Percentiles rank a stretch among this genome's conserved stretches.
Conservation (phyloP, 345 rosid species). For the Erodium maritimum region DNA sequence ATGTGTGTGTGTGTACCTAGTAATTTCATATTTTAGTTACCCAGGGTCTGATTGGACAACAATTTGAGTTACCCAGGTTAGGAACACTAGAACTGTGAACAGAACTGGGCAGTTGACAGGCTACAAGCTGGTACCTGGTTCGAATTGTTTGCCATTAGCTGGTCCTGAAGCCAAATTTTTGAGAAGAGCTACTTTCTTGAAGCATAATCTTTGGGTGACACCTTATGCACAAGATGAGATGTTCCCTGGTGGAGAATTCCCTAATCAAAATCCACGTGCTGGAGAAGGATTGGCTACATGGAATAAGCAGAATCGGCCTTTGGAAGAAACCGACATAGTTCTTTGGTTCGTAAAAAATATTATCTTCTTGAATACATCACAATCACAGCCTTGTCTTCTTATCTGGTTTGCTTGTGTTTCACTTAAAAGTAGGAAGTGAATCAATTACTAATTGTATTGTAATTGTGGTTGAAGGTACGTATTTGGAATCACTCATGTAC, state of each 20-base stretch:
- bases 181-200: slow-evolving; percentile 77
- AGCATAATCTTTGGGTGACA: slow-evolving; percentile 85
- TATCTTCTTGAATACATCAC: neutral
- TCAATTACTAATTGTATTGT: slow-evolving; percentile 1
- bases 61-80: slow-evolving; percentile 39
- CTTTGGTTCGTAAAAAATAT: slow-evolving; percentile 44
- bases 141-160: slow-evolving; percentile 81
- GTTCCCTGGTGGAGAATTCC: slow-evolving; percentile 91
- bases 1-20: too few relatives aligned
- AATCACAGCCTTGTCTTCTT: too few relatives aligned
- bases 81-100: slow-evolving; percentile 82
- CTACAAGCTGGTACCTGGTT: slow-evolving; percentile 74
- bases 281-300: slow-evolving; percentile 82
- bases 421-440: too few relatives aligned
- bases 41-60: neutral
- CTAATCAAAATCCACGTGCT: slow-evolving; percentile 83
- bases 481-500: slow-evolving; percentile 81
- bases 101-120: slow-evolving; percentile 83
- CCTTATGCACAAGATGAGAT: slow-evolving; percentile 49
- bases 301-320: slow-evolving; percentile 68
- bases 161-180: slow-evolving; percentile 76
- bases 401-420: too few relatives aligned
- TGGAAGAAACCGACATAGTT: slow-evolving; percentile 73
- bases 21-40: neutral
- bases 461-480: too few relatives aligned